Evolutionary conservation across 2,329 filamentous ascomycete genomes (phyloP), one percentile per base, ranked within the genome.

Genomic region (Graphilbum ipis-grandicollis): DNA sequence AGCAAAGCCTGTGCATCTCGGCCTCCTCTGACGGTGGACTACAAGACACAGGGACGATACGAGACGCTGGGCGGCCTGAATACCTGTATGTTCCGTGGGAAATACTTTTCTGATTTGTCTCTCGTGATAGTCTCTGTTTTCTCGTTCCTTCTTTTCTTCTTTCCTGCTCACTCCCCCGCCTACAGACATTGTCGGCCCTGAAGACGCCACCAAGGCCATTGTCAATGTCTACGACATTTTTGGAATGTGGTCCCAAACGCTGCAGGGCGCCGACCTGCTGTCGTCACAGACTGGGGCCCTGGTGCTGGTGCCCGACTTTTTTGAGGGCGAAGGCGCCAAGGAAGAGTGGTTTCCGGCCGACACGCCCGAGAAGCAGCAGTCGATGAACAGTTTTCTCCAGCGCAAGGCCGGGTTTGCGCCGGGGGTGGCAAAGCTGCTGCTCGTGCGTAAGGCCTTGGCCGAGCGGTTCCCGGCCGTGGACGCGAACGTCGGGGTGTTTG

Each of bases 151-250:
- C n/a, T n/a, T n/a, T n/a, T n/a, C n/a, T n/a, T n/a, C n/a, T n/a
- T n/a, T n/a, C n/a, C n/a, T n/a, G n/a, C n/a, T n/a, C n/a, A n/a
- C n/a, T n/a, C n/a, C n/a, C n/a, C n/a, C n/a, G n/a, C n/a, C n/a
- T n/a, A n/a, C 47, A 50, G 62, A 64, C 37, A 47, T 59, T 5
- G 47, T 51, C 3, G 52, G 55, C 26, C 50, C 58, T 23, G 48
- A 48, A 9, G 45, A 49, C 25, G 47, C 56, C 12, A 51, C 48
- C 23, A 50, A 46, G 31, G 61, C 56, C 32, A 51, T 66, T 9
- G 48, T 68, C 15, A 50, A 57, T 40, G 50, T 67, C 39, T 65
- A 62, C 48, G 65, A 68, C 47, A 52, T 66, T 44, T 65, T 67
- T 42, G 60, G 63, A 41, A 43, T 57, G 34, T 48, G 54, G 33